A percentile compares a stretch with the other conserved stretches of the same genome.
Evolutionary conservation across 108 stramenopile genomes (phyloP).

Genomic region (Bacterosira constricta): DNA sequence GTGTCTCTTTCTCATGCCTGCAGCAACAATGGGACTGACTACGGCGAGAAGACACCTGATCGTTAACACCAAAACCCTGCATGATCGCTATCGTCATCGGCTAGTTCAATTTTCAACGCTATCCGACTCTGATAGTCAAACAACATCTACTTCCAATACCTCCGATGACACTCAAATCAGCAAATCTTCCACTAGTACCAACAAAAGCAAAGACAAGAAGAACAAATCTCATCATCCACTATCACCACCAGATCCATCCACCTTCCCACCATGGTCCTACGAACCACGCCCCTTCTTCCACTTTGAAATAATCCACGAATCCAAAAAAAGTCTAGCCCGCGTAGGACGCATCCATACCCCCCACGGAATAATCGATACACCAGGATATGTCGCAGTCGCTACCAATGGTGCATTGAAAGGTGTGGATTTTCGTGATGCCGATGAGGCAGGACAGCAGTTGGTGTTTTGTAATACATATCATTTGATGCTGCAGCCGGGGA

Average conservation of each 20-base stretch:
- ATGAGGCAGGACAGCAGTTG: constrained; percentile 76
- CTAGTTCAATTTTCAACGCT: too few relatives aligned
- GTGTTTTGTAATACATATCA: constrained; percentile 96
- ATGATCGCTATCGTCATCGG: too few relatives aligned
- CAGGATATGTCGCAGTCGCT: constrained; percentile 92
- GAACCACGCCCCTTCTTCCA: constrained; percentile 73
- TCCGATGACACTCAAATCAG: too few relatives aligned
- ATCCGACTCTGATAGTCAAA: too few relatives aligned
- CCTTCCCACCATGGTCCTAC: constrained; percentile 85
- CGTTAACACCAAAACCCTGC: too few relatives aligned
- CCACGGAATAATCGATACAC: constrained; percentile 82
- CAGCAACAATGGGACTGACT: too few relatives aligned
- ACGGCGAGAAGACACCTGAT: too few relatives aligned
- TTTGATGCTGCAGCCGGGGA: constrained; percentile 89
- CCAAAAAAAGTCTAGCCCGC: constrained; percentile 76
- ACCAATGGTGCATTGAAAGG: constrained; percentile 93
- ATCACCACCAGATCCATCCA: constrained; percentile 58
- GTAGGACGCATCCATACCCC: constrained; percentile 83
- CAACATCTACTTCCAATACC: too few relatives aligned
- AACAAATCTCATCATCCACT: constrained; percentile 27
- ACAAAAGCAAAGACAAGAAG: too few relatives aligned
- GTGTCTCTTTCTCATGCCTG: too few relatives aligned
- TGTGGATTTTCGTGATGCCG: constrained; percentile 80
- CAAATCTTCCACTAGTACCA: too few relatives aligned
- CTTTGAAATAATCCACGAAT: constrained; percentile 86